Evolutionary conservation across 768 basidiomycete genomes (phyloP).

Genomic region (Pleurotus pulmonarius): DNA sequence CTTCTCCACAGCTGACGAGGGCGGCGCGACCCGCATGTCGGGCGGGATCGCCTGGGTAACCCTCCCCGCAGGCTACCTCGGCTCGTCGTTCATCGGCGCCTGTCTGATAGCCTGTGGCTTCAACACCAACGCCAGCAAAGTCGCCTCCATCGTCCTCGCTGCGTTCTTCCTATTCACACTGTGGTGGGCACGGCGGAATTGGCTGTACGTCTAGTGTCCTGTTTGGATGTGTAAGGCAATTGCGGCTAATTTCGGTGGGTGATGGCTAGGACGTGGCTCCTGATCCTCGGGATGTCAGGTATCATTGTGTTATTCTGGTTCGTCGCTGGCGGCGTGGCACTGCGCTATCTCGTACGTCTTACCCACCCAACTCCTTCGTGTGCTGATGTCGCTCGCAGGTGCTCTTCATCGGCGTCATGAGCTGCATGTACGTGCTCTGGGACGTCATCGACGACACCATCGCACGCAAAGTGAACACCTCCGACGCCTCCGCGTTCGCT

Average conservation of each 20-base stretch:
- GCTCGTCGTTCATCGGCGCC: slow-evolving; percentile 84
- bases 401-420: slow-evolving; percentile 84
- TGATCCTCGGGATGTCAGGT: slow-evolving; percentile 77
- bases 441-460: slow-evolving; percentile 89
- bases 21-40: slow-evolving; percentile 82
- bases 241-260: background rate
- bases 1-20: slow-evolving; percentile 66
- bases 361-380: background rate
- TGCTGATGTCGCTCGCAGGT: slow-evolving; percentile 37
- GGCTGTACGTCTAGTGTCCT: slow-evolving; percentile 47
- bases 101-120: slow-evolving; percentile 85
- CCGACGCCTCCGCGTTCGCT: slow-evolving; percentile 84
- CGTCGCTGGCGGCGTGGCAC: slow-evolving; percentile 65
- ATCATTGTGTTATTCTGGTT: slow-evolving; percentile 85
- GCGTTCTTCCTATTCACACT: slow-evolving; percentile 85
- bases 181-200: slow-evolving; percentile 81
- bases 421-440: slow-evolving; percentile 83
- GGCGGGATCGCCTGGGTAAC: slow-evolving; percentile 83
- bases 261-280: slow-evolving; percentile 61
- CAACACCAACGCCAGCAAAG: slow-evolving; percentile 83
- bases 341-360: slow-evolving; percentile 66
- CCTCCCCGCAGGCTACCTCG: slow-evolving; percentile 78
- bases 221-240: background rate
- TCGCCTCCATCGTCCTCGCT: slow-evolving; percentile 76
- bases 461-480: slow-evolving; percentile 78